phyloP scores from a whole-genome alignment of 768 basidiomycete species.

The Tricholoma bakamatsutake region DNA sequence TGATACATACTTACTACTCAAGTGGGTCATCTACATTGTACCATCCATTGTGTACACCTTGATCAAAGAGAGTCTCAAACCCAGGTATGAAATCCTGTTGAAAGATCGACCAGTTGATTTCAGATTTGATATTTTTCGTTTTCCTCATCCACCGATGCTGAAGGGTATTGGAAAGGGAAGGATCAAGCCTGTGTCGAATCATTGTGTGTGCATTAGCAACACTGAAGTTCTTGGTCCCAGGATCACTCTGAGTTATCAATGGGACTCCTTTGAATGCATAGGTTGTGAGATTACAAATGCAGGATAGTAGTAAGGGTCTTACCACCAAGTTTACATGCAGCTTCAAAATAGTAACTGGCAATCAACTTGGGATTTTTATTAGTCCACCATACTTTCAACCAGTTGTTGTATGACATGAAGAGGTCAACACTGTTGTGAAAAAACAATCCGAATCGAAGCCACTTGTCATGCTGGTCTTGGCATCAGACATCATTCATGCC shows the following conservation, averaged over 20 bases:
- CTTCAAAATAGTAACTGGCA: constrained; percentile 20
- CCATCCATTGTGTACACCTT: constrained; percentile 22
- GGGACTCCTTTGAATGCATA: constrained; percentile 20
- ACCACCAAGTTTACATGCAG: constrained; percentile 14
- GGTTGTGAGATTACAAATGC: no score
- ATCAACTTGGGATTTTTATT: constrained; percentile 23
- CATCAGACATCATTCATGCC: constrained; percentile 28
- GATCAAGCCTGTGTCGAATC: constrained; percentile 27
- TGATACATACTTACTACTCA: background rate
- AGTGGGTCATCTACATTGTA: constrained; percentile 21
- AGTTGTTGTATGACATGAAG: constrained; percentile 19
- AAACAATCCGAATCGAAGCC: constrained; percentile 25
- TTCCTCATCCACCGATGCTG: constrained; percentile 31
- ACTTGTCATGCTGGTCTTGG: constrained; percentile 34
- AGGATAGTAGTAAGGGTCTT: background rate
- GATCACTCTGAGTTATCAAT: constrained; percentile 31
- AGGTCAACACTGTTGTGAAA: constrained; percentile 25
- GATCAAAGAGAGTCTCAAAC: constrained; percentile 30
- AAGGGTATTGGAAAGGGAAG: constrained; percentile 21
- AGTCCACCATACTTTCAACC: constrained; percentile 29
- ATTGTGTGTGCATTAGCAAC: constrained; percentile 32
- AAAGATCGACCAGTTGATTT: constrained; percentile 33
- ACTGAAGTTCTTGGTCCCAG: constrained; percentile 27
- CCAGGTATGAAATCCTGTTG: constrained; percentile 26
- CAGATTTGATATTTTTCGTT: constrained; percentile 32